phyloP scores from a whole-genome alignment of 116 monocot species.

The Phalaenopsis hybrid region DNA sequence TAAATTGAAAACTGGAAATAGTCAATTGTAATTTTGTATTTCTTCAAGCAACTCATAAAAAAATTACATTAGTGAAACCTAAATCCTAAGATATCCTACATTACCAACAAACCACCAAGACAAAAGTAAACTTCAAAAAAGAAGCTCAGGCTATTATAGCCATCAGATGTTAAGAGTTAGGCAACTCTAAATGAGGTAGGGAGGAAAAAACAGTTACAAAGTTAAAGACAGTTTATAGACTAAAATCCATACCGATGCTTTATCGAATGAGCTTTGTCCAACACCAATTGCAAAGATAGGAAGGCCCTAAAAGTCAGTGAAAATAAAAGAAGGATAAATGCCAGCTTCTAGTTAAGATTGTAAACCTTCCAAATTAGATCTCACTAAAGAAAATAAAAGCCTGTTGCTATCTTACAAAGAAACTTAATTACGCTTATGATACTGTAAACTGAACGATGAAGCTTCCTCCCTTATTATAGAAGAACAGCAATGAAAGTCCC shows the following conservation, averaged over 20 bases:
- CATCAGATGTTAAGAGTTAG: background rate
- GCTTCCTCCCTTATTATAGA: background rate
- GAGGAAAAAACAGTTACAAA: background rate
- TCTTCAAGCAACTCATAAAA: background rate
- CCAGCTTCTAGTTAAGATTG: background rate
- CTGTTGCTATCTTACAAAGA: background rate
- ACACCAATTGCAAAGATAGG: constrained; percentile 83
- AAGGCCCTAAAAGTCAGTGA: constrained; percentile 42
- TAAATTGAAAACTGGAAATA: background rate
- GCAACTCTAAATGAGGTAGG: background rate
- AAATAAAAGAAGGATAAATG: constrained; percentile 2
- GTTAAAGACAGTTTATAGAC: background rate
- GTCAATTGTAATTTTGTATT: background rate
- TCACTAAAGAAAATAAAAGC: background rate
- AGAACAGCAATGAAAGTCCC: background rate
- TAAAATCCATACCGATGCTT: constrained; percentile 71
- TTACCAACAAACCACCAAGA: background rate
- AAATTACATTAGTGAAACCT: background rate
- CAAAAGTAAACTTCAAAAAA: background rate
- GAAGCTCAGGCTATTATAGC: background rate
- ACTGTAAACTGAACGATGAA: background rate
- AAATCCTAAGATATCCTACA: background rate
- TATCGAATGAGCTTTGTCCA: constrained; percentile 84
- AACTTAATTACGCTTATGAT: background rate
- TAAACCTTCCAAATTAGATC: background rate